These are phyloP conservation scores for Russula foetens DNA, from an alignment of 768 basidiomycete genomes.

Conservation along the genomic window DNA sequence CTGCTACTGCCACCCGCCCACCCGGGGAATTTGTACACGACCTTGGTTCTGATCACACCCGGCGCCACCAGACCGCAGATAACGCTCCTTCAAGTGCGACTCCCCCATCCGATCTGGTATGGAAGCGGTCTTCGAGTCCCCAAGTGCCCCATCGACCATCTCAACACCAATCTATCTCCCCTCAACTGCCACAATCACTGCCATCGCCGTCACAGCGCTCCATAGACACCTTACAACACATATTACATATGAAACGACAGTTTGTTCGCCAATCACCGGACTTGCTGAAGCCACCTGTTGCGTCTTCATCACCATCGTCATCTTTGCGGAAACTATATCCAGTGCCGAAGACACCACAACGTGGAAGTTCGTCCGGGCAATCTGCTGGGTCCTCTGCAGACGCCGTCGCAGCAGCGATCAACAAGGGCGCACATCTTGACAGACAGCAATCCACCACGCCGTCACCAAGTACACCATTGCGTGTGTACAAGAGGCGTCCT, in stretches of 20 bases:
- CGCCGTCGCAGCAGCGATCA: slow-evolving; percentile 9
- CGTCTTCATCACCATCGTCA: neutral
- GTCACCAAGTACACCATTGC: neutral
- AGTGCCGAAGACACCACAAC: neutral
- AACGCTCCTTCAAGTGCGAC: neutral
- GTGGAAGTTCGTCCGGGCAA: neutral
- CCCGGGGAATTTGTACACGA: neutral
- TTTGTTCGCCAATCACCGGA: neutral
- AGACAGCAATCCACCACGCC: neutral
- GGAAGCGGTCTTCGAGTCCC: neutral
- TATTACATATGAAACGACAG: slow-evolving; percentile 2
- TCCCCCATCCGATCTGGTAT: neutral
- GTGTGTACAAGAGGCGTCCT: neutral
- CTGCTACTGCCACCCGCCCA: neutral
- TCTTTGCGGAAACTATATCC: neutral
- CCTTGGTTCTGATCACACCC: neutral
- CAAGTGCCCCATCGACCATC: neutral
- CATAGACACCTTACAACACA: neutral
- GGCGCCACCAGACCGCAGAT: neutral
- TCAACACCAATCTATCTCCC: neutral
- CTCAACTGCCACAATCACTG: neutral
- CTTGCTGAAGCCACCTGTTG: neutral
- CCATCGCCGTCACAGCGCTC: slow-evolving; percentile 7
- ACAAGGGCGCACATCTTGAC: slow-evolving; percentile 1
- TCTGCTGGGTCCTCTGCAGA: slow-evolving; percentile 4